These are phyloP conservation scores for Saksenaea oblongispora DNA, from an alignment of 371 early-diverging fungal genomes.

Conservation along the genomic window DNA sequence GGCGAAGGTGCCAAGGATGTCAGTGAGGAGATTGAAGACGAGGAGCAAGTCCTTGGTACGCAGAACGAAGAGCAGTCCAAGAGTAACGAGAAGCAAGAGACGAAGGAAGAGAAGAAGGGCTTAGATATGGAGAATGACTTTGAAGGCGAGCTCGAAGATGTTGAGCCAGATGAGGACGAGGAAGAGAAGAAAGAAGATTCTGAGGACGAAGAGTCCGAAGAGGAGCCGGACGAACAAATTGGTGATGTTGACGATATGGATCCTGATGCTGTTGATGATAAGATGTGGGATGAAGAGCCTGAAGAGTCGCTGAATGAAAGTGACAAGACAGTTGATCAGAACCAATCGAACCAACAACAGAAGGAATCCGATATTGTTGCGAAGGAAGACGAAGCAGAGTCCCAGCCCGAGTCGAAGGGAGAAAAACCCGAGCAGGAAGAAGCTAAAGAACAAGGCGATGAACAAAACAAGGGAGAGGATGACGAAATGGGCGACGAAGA, in stretches of 20 bases:
- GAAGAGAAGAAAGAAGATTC: conserved; percentile 47
- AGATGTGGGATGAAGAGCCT: conserved; percentile 93
- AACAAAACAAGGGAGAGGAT: conserved; percentile 40
- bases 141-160: conserved; percentile 91
- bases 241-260: conserved; percentile 88
- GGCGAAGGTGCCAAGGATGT: conserved; percentile 96
- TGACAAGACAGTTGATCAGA: conserved; percentile 62
- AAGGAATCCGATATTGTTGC: conserved; percentile 70
- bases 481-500: conserved; percentile 26
- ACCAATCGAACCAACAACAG: conserved; percentile 51
- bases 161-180: conserved; percentile 73
- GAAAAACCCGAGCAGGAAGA: conserved; percentile 51
- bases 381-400: conserved; percentile 59
- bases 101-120: conserved; percentile 89
- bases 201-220: conserved; percentile 59
- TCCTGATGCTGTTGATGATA: conserved; percentile 93
- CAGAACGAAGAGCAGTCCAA: conserved; percentile 74
- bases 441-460: conserved; percentile 42
- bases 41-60: conserved; percentile 91
- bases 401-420: conserved; percentile 34
- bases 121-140: conserved; percentile 97
- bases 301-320: conserved; percentile 71
- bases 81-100: conserved; percentile 54
- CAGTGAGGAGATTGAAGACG: conserved; percentile 94
- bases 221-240: conserved; percentile 87